Percentiles rank a stretch among this genome's conserved stretches.
Evolutionary conservation across 2,329 filamentous ascomycete genomes (phyloP).

Genomic region (Arthrobotrys entomopaga): DNA sequence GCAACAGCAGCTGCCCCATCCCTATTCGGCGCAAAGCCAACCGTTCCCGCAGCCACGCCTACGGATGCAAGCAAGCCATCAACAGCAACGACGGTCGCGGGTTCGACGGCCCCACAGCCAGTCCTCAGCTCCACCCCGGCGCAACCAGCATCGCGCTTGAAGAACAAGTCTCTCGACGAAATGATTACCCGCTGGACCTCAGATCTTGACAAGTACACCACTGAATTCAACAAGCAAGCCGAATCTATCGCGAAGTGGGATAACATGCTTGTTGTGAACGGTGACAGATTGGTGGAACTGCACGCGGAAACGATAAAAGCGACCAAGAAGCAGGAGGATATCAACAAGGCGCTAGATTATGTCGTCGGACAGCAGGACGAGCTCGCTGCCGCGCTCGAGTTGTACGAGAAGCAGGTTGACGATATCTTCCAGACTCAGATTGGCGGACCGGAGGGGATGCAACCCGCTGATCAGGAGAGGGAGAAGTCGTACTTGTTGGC

Average conservation of each 20-base stretch:
- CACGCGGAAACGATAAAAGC: constrained; percentile 93
- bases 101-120: constrained; percentile 37
- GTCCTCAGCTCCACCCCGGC: constrained; percentile 77
- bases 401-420: constrained; percentile 91
- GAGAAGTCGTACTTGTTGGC: constrained; percentile 96
- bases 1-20: constrained; percentile 60
- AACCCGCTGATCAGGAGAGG: constrained; percentile 92
- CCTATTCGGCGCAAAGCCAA: constrained; percentile 59
- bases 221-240: constrained; percentile 92
- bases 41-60: constrained; percentile 59
- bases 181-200: constrained; percentile 97
- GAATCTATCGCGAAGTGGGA: constrained; percentile 90
- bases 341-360: constrained; percentile 86
- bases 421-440: constrained; percentile 83
- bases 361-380: constrained; percentile 96
- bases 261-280: constrained; percentile 88
- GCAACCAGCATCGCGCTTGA: constrained; percentile 86
- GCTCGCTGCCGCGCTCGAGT: constrained; percentile 84
- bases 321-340: constrained; percentile 89
- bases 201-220: constrained; percentile 93
- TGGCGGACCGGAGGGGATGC: constrained; percentile 77
- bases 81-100: constrained; percentile 58
- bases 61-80: constrained; percentile 58
- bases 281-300: constrained; percentile 91
- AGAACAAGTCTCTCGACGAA: constrained; percentile 99